Percentiles rank a stretch among this genome's conserved stretches.
phyloP scores from a whole-genome alignment of 371 early-diverging fungal species.

The Dichotomocladium elegans region DNA sequence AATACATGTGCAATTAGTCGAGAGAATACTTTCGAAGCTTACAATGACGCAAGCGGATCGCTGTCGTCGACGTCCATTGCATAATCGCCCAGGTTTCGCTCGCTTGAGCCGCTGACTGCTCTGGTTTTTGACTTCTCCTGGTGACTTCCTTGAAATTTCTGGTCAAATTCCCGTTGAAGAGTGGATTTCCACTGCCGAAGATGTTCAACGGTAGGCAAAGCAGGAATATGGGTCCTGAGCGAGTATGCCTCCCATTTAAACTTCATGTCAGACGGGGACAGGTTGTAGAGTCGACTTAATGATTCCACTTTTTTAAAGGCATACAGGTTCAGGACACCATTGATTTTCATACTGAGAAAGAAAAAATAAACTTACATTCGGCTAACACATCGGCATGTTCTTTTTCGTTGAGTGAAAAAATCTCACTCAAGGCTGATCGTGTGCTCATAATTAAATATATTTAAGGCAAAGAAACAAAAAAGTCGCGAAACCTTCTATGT shows the following conservation, averaged over 20 bases:
- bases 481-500: too few species aligned
- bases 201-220: conserved; percentile 18
- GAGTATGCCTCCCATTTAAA: conserved; percentile 51
- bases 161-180: conserved; percentile 34
- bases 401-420: not conserved
- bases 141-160: conserved; percentile 16
- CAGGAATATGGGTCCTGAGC: conserved; percentile 9
- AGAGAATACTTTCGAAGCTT: not conserved
- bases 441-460: too few species aligned
- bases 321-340: too few species aligned
- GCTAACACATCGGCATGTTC: not conserved
- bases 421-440: not conserved
- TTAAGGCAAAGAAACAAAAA: too few species aligned
- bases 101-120: not conserved
- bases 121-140: too few species aligned
- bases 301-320: conserved; percentile 11
- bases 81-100: conserved; percentile 17
- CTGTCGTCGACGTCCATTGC: conserved; percentile 3
- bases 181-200: conserved; percentile 20
- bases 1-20: not conserved
- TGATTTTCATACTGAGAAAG: not conserved
- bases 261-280: conserved; percentile 29
- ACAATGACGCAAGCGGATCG: conserved; percentile 4
- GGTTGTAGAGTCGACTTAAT: conserved; percentile 29
- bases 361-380: not conserved